Evolutionary conservation across 164 flowering plant genomes (phyloP), one percentile per base, ranked within the genome.

Genomic region (Sedum album): DNA sequence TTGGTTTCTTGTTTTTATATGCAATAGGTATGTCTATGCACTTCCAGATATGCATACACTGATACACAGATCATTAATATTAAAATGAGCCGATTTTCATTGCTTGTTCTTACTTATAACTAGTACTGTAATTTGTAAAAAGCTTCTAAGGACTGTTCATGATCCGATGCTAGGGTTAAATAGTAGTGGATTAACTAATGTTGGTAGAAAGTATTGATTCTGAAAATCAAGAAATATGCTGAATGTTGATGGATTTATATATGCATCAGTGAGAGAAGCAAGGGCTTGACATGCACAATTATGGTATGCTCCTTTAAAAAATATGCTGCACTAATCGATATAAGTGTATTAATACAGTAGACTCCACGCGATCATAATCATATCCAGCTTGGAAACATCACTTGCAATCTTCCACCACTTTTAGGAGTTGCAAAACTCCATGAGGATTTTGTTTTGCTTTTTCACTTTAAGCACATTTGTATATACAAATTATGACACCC

Each of bases 321-420:
- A 64, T 64, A 35, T 18, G 66, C 42, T 15, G 67, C 31, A 64
- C 66, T 64, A 33, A 23, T 38, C 15, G 10, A 3, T 17, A 31
- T 46, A 66, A 25, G 31, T 42, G 69, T 60, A 36, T 35, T 61
- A 69, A 63, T 48, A 64, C 41, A 35, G 25, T 26, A 51, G 46
- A 42, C 57, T 65, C 74, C 87, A 84, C 82, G 86, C 85, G 83
- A 65, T 65, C 48, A 75, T 73, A 76, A 84, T 82, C 87, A 76
- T 67, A 81, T 77, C 78, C 44, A 75, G 78, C 76, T 65, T 76
- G 66, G 75, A 66, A 30, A 44, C 13, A 66, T 48, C 17, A 10
- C 75, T 73, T 60, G 41, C 35, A 25, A 39, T 68, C 42, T 18
- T 26, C 63, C 25, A 42, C 26, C 67, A 13, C 44, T 55, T 68